Evolutionary conservation across 1,139 yeast genomes (phyloP).

Genomic region (Candida gigantensis): DNA sequence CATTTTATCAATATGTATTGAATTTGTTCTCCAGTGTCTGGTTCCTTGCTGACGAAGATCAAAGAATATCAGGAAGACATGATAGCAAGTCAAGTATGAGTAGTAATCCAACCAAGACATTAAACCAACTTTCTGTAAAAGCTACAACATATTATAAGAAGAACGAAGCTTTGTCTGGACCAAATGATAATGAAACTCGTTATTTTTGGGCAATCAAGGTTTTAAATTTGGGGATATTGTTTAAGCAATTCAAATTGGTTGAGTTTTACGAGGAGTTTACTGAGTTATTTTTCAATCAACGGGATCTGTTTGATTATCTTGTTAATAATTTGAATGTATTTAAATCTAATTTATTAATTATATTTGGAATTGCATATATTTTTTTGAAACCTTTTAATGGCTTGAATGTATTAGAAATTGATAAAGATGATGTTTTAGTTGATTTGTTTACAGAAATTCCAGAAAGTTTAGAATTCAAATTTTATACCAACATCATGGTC

Average conservation of each 20-base stretch:
- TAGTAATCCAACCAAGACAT: slow-evolving; percentile 16
- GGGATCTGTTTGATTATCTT: slow-evolving; percentile 8
- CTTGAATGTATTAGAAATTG: slow-evolving; percentile 23
- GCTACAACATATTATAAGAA: slow-evolving; percentile 24
- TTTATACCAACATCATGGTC: slow-evolving; percentile 21
- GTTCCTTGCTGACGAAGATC: slow-evolving; percentile 20
- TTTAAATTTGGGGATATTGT: slow-evolving; percentile 23
- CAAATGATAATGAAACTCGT: slow-evolving; percentile 18
- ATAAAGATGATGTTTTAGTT: slow-evolving; percentile 20
- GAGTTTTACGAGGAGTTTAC: slow-evolving; percentile 27
- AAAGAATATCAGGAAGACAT: slow-evolving; percentile 7
- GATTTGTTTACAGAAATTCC: slow-evolving; percentile 22
- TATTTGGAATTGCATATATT: slow-evolving; percentile 28
- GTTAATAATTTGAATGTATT: slow-evolving; percentile 15
- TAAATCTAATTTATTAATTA: slow-evolving; percentile 23
- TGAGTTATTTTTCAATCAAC: slow-evolving; percentile 16
- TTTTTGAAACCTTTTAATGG: slow-evolving; percentile 32
- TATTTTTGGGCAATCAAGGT: slow-evolving; percentile 26
- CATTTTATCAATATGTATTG: slow-evolving; percentile 25
- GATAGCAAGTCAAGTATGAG: slow-evolving; percentile 11
- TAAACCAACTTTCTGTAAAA: slow-evolving; percentile 23
- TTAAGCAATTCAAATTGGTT: slow-evolving; percentile 26
- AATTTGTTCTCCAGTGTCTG: slow-evolving; percentile 22
- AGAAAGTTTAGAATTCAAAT: slow-evolving; percentile 15
- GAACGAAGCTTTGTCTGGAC: slow-evolving; percentile 19